A percentile compares a stretch with the other conserved stretches of the same genome.
phyloP scores from a whole-genome alignment of 73 alveolate genomes.

The Paramecium pentaurelia region DNA sequence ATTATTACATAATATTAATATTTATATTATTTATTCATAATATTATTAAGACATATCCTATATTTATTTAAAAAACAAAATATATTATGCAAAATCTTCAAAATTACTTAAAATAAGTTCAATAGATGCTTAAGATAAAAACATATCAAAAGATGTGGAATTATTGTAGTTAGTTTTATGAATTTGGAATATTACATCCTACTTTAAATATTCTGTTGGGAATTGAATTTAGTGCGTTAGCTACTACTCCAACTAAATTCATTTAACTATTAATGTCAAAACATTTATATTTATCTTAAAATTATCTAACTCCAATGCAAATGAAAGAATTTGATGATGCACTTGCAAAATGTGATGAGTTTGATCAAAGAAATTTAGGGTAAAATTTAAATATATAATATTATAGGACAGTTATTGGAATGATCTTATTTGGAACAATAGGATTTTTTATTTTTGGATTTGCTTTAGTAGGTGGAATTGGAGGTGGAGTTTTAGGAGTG shows the following conservation, averaged over 20 bases:
- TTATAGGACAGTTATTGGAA: neutral
- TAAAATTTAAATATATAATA: neutral
- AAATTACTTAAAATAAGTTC: neutral
- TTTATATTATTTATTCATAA: neutral
- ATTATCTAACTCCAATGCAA: neutral
- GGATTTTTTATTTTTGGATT: conserved; percentile 21
- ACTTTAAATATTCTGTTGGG: neutral
- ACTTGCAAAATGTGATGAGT: neutral
- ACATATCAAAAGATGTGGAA: neutral
- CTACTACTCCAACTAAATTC: neutral
- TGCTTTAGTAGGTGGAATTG: neutral
- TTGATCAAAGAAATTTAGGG: conserved; percentile 33
- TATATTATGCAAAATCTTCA: neutral
- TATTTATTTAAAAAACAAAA: neutral
- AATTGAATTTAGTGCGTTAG: conserved; percentile 5
- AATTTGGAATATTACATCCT: neutral
- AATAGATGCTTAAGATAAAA: neutral
- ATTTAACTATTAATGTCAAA: neutral
- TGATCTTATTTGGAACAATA: neutral
- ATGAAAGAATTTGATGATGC: neutral
- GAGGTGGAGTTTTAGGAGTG: conserved; percentile 9
- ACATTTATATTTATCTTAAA: neutral
- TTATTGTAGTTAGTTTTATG: neutral
- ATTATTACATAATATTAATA: neutral
- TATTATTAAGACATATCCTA: conserved; percentile 8